Percentiles rank a stretch among this genome's conserved stretches.
phyloP scores from a whole-genome alignment of 768 basidiomycete species.

The Ephemerocybe angulata region DNA sequence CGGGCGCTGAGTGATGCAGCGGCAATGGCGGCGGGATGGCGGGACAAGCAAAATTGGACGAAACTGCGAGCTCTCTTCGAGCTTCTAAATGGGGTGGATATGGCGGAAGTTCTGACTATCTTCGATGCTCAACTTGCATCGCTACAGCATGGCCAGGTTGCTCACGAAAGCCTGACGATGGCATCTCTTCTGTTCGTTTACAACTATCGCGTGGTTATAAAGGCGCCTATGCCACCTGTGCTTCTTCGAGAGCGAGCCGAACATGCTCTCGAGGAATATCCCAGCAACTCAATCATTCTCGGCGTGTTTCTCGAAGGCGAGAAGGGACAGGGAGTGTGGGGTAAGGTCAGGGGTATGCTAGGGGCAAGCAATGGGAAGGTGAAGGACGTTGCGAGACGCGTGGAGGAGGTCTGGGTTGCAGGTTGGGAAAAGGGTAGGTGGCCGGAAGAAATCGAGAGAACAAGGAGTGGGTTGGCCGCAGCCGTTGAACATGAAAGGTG shows the following conservation, averaged over 20 bases:
- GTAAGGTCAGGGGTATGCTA: slow-evolving; percentile 55
- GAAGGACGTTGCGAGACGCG: slow-evolving; percentile 56
- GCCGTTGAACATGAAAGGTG: slow-evolving; percentile 71
- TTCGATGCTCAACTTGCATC: slow-evolving; percentile 33
- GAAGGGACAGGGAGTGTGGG: slow-evolving; percentile 77
- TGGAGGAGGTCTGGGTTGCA: slow-evolving; percentile 73
- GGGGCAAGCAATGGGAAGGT: slow-evolving; percentile 45
- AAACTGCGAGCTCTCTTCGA: slow-evolving; percentile 65
- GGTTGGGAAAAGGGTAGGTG: slow-evolving; percentile 77
- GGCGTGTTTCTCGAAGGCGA: slow-evolving; percentile 75
- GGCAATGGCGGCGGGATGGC: slow-evolving; percentile 20
- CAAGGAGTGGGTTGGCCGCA: slow-evolving; percentile 54
- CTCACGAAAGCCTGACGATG: slow-evolving; percentile 55
- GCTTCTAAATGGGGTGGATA: slow-evolving; percentile 45
- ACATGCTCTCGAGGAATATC: slow-evolving; percentile 53
- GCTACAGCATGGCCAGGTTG: slow-evolving; percentile 20
- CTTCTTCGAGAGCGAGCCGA: slow-evolving; percentile 56
- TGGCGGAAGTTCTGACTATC: slow-evolving; percentile 37
- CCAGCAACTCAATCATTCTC: slow-evolving; percentile 67
- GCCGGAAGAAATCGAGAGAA: slow-evolving; percentile 67
- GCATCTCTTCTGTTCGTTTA: slow-evolving; percentile 59
- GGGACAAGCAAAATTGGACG: slow-evolving; percentile 51
- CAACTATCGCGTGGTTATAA: slow-evolving; percentile 51
- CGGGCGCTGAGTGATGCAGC: slow-evolving; percentile 56
- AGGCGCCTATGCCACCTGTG: slow-evolving; percentile 53